Evolutionary conservation across 192 early-diverging fungal genomes (phyloP).

Genomic region (Pilaira anomala): DNA sequence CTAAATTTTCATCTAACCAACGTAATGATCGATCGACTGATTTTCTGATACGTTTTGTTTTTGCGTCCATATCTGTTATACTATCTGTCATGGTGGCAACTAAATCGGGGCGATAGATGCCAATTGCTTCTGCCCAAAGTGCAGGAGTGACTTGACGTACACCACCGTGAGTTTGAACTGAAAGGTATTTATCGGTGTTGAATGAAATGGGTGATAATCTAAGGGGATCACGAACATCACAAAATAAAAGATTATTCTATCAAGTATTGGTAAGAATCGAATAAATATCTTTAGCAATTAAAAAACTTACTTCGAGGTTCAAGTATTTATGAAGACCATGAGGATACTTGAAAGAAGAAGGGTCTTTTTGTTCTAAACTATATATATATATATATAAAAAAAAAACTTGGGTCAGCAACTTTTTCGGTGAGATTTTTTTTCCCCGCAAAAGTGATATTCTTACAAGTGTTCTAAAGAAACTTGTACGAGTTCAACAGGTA

Average conservation of each 20-base stretch:
- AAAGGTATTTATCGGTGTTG: conserved; percentile 52
- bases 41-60: conserved; percentile 40
- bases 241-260: conserved; percentile 38
- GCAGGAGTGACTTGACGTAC: conserved; percentile 49
- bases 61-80: conserved; percentile 36
- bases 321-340: conserved; percentile 47
- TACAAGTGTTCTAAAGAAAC: conserved; percentile 51
- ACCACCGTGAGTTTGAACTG: conserved; percentile 47
- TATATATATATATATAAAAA: neutral
- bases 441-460: conserved; percentile 11
- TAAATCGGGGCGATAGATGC: conserved; percentile 49
- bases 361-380: conserved; percentile 39
- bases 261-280: too few species aligned
- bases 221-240: conserved; percentile 49
- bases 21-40: conserved; percentile 48
- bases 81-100: conserved; percentile 41
- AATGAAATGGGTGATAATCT: conserved; percentile 30
- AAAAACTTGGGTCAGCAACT: neutral
- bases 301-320: conserved; percentile 33
- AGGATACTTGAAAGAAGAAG: conserved; percentile 37
- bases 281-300: neutral
- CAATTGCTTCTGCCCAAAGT: conserved; percentile 38
- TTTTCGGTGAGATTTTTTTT: neutral
- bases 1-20: conserved; percentile 46
- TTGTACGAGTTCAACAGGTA: conserved; percentile 43